These are phyloP conservation scores for Pseudohalonectria lignicola DNA, from an alignment of 2,329 filamentous ascomycete species.

Conservation along the genomic window DNA sequence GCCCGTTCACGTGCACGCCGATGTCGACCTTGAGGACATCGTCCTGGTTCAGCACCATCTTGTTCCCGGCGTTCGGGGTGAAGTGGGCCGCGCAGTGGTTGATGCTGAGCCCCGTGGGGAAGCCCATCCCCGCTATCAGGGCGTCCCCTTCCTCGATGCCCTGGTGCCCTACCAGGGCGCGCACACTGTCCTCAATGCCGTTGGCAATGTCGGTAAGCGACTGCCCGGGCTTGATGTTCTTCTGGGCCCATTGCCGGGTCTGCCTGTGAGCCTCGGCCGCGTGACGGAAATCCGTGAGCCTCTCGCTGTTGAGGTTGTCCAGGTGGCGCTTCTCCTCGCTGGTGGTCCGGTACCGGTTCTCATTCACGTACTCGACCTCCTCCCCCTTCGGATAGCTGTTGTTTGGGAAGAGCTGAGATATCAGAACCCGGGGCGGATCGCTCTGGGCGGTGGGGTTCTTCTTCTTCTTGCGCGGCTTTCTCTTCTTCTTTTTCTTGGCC, in stretches of 20 bases:
- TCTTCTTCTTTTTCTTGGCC: conserved; percentile 67
- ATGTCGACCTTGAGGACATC: conserved; percentile 81
- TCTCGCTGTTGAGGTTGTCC: conserved; percentile 69
- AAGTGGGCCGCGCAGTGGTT: conserved; percentile 79
- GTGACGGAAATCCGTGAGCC: conserved; percentile 66
- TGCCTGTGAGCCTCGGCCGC: conserved; percentile 72
- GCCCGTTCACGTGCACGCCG: conserved; percentile 69
- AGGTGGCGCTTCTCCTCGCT: conserved; percentile 76
- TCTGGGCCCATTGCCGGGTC: conserved; percentile 70
- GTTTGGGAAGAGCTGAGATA: conserved; percentile 65
- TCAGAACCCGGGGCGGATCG: conserved; percentile 62
- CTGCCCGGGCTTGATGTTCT: conserved; percentile 69
- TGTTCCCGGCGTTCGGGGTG: conserved; percentile 75
- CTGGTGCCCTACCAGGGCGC: conserved; percentile 62
- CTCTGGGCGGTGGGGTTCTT: conserved; percentile 61
- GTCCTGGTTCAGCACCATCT: conserved; percentile 56
- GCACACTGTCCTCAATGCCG: conserved; percentile 69
- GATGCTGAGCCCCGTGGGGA: conserved; percentile 71
- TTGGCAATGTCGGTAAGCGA: conserved; percentile 69
- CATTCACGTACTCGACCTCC: conserved; percentile 65
- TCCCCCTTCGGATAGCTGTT: conserved; percentile 66
- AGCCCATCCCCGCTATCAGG: conserved; percentile 67
- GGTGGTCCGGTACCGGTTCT: conserved; percentile 71
- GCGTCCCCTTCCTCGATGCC: conserved; percentile 69
- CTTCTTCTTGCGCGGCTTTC: conserved; percentile 65